These are phyloP conservation scores for Macrocybe sp. DNA, from an alignment of 1,284 basidiomycete species.

Conservation along the genomic window DNA sequence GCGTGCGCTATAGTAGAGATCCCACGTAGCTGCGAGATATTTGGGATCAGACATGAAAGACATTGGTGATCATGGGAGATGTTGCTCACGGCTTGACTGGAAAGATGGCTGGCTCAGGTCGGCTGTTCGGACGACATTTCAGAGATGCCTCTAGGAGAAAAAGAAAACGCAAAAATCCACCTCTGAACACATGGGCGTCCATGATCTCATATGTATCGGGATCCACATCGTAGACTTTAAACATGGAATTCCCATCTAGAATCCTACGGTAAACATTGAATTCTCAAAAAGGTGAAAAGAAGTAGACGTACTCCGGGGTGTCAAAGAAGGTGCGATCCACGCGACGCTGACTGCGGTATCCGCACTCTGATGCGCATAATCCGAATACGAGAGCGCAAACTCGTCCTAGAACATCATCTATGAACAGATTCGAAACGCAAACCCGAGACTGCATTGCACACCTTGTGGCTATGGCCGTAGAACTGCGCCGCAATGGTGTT, in stretches of 20 bases:
- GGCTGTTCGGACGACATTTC: constrained; percentile 17
- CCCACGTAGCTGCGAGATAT: constrained; percentile 40
- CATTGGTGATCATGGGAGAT: neutral
- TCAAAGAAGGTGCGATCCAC: constrained; percentile 50
- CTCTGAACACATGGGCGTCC: constrained; percentile 39
- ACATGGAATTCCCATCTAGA: constrained; percentile 45
- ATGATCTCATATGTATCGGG: constrained; percentile 49
- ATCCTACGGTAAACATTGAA: neutral
- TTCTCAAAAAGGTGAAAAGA: neutral
- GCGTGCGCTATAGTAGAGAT: constrained; percentile 53
- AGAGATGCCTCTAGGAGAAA: neutral
- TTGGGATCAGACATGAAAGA: neutral
- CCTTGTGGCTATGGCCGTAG: constrained; percentile 34
- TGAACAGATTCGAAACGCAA: no score
- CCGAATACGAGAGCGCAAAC: constrained; percentile 53
- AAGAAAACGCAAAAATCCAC: constrained; percentile 19
- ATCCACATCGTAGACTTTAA: constrained; percentile 49
- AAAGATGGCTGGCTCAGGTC: constrained; percentile 33
- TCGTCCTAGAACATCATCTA: constrained; percentile 34
- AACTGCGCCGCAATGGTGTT: constrained; percentile 49
- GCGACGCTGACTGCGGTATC: constrained; percentile 46
- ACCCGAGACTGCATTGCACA: constrained; percentile 6
- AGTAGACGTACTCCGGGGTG: constrained; percentile 42
- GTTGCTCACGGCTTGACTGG: constrained; percentile 27
- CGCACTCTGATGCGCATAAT: constrained; percentile 43